phyloP scores from a whole-genome alignment of 2,329 filamentous ascomycete species.

The Nannizziopsis barbatae region DNA sequence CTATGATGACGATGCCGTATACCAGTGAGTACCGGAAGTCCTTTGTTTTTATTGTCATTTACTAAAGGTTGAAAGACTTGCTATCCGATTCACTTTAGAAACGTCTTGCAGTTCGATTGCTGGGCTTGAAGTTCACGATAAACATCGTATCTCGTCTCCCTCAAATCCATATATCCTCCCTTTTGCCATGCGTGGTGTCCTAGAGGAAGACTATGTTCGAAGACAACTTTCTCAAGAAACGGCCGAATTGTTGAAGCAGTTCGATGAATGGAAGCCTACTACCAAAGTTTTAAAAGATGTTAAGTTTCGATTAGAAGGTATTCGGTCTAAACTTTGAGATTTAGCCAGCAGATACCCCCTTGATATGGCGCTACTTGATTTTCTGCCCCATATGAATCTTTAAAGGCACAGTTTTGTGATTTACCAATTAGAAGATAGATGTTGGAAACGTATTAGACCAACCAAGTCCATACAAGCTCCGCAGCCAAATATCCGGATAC shows the following conservation, averaged over 20 bases:
- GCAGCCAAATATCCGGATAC: too few species aligned
- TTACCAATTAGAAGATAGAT: not conserved
- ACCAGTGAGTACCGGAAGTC: conserved; percentile 45
- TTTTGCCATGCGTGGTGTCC: conserved; percentile 85
- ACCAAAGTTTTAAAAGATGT: conserved; percentile 93
- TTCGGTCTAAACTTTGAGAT: conserved; percentile 63
- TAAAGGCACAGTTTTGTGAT: not conserved
- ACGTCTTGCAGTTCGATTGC: conserved; percentile 47
- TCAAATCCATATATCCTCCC: conserved; percentile 83
- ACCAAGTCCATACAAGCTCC: too few species aligned
- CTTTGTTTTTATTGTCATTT: not conserved
- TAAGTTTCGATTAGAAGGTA: conserved; percentile 83
- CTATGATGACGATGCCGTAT: conserved; percentile 80
- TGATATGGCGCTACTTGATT: too few species aligned
- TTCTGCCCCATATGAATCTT: not conserved
- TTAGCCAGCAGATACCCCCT: not conserved
- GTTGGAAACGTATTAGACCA: not conserved
- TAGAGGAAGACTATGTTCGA: conserved; percentile 86
- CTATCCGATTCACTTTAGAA: conserved; percentile 61
- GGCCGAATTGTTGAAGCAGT: conserved; percentile 66
- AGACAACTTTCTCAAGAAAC: conserved; percentile 68
- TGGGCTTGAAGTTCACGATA: conserved; percentile 40
- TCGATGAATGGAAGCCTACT: conserved; percentile 83
- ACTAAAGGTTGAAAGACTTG: conserved; percentile 42
- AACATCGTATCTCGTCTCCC: conserved; percentile 21